phyloP scores from a whole-genome alignment of 169 alveolate genomes.

The Eimeria zaria region DNA sequence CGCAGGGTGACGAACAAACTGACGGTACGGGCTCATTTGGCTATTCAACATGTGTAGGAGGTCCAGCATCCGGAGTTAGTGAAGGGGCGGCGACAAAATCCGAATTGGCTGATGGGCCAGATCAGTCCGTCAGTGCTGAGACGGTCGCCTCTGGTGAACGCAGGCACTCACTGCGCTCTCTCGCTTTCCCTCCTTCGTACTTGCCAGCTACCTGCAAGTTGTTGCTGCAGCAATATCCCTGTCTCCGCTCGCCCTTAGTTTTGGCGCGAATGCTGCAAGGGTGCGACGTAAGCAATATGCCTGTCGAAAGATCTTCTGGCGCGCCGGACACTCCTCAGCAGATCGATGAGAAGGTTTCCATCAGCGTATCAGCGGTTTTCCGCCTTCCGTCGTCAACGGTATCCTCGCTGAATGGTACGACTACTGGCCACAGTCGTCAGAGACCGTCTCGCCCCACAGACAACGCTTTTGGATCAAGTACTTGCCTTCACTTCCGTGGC shows the following conservation, averaged over 20 bases:
- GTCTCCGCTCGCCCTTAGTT: conserved; percentile 76
- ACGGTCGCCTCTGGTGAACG: conserved; percentile 2
- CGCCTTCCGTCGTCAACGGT: neutral
- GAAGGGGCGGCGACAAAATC: neutral
- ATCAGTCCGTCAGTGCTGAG: neutral
- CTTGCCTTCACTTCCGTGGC: conserved; percentile 53
- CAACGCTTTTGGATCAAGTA: conserved; percentile 37
- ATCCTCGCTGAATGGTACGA: neutral
- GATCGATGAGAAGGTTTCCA: neutral
- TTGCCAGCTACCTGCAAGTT: conserved; percentile 9
- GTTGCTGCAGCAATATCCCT: conserved; percentile 66
- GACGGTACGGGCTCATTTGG: neutral
- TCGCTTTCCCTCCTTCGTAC: conserved; percentile 43
- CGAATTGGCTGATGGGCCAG: neutral
- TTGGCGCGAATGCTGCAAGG: conserved; percentile 68
- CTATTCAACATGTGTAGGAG: neutral
- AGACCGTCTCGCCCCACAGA: neutral
- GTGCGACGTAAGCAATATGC: neutral
- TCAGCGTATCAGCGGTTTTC: neutral
- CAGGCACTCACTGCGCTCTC: conserved; percentile 16
- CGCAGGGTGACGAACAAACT: neutral
- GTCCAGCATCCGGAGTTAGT: neutral
- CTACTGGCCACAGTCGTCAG: neutral
- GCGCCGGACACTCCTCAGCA: neutral
- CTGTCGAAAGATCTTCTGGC: conserved; percentile 7